Base-by-base conservation (phyloP, 176 grass and related monocot species). In the Ananas comosus region DNA sequence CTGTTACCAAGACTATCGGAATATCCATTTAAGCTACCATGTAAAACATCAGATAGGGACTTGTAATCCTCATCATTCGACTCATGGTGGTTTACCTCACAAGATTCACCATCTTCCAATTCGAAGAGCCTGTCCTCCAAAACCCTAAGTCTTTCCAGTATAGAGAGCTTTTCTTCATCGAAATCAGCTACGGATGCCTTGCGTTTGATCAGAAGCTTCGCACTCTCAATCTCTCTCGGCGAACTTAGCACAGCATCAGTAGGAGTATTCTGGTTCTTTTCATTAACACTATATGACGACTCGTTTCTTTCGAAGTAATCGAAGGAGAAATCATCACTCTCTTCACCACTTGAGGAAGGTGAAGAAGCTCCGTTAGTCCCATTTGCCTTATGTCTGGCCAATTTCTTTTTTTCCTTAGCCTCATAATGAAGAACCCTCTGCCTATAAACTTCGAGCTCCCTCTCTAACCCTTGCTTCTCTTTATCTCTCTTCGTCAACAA, bases 381-480 rank as follows among this genome's bases (percentile, higher is more conserved):
- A 82, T 86, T 88, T 66, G 28, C 74, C 75, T 86, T 90, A 29
- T 79, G 66, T 71, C 69, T 69, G 53, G 80, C 74, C 50, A 81
- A 67, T 77, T 78, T 75, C 72, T 83, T 73, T 23, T 81, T 81
- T 80, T 91, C 73, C 57, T 93, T 91, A 9, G 73, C 70, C 70
- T 99, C 87, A 64, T 86, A 99, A 73, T 79, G 82, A 73, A 78
- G 80, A 76, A 88, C 69, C 68, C 86, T 99, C 51, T 83, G 87
- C 49, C 76, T 84, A 63, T 78, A 99, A 49, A 82, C 2, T 49
- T 94, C 87, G 0, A 99, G 72, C 42, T 93, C 87, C 63, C 86
- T 93, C 70, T 86, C 87, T 51, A 94, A 53, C 64, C 91, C 90
- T 83, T 91, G 85, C 61, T 90, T 99, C 72, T 99, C 95, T 81